These are phyloP conservation scores for Lactarius sanguifluus DNA, from an alignment of 768 basidiomycete species.

Conservation along the genomic window DNA sequence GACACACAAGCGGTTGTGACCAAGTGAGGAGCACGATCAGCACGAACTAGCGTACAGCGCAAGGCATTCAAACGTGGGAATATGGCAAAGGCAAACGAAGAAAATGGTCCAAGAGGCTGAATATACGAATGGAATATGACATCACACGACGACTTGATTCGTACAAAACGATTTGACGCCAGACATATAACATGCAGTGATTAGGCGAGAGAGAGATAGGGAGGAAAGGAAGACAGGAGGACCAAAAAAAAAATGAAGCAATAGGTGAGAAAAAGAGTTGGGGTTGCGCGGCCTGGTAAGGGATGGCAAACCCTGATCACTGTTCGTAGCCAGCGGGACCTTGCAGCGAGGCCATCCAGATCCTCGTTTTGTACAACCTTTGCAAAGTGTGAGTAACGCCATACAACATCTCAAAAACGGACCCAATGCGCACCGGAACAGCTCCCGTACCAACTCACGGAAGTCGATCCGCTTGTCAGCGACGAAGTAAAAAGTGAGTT, in stretches of 20 bases:
- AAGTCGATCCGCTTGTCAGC: conserved; percentile 96
- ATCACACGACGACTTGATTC: conserved; percentile 7
- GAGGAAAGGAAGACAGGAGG: conserved; percentile 1
- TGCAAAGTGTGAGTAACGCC: conserved; percentile 3
- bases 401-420: conserved; percentile 2
- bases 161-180: conserved; percentile 18
- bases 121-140: conserved; percentile 11
- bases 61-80: conserved; percentile 19
- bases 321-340: conserved; percentile 47
- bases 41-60: conserved; percentile 21
- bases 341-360: conserved; percentile 91
- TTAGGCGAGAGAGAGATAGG: conserved; percentile 11
- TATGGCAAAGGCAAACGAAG: conserved; percentile 7
- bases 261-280: background rate
- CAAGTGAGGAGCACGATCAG: background rate
- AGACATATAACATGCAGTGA: conserved; percentile 15
- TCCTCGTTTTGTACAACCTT: conserved; percentile 89
- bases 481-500: conserved; percentile 96
- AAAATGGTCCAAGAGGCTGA: conserved; percentile 14
- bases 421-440: conserved; percentile 67
- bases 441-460: conserved; percentile 91
- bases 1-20: background rate
- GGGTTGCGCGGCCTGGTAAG: background rate
- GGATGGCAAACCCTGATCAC: conserved; percentile 32
- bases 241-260: conserved; percentile 6